Conservation (phyloP, 176 grass and related monocot genomes). For the Juncus effusus region DNA sequence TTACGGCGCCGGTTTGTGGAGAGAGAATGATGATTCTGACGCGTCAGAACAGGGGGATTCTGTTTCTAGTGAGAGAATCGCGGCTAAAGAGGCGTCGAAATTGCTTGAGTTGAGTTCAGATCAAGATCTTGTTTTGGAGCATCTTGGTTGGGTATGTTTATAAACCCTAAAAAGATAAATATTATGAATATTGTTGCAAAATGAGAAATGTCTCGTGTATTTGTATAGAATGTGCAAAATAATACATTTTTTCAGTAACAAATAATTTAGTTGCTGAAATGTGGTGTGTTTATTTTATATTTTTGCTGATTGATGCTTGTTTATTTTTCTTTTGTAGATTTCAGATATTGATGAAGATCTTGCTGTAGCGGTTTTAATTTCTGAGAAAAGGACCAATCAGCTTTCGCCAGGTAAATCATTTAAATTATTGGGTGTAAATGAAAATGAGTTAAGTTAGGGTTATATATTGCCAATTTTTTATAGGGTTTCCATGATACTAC, state of each 20-base stretch:
- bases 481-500: background rate
- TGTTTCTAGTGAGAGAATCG: slow-evolving; percentile 50
- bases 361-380: slow-evolving; percentile 77
- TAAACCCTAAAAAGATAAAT: slow-evolving; percentile 2
- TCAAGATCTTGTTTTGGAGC: slow-evolving; percentile 80
- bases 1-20: slow-evolving; percentile 70
- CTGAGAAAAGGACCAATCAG: slow-evolving; percentile 62
- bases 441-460: background rate
- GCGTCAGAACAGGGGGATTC: slow-evolving; percentile 41
- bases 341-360: slow-evolving; percentile 80
- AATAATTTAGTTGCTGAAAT: too few species aligned
- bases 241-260: too few species aligned
- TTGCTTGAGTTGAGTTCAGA: slow-evolving; percentile 79
- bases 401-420: slow-evolving; percentile 73
- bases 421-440: background rate
- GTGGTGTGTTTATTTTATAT: background rate
- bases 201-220: background rate
- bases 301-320: slow-evolving; percentile 22
- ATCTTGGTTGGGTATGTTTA: slow-evolving; percentile 91
- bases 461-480: background rate
- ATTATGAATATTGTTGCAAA: too few species aligned
- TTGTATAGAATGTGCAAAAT: background rate
- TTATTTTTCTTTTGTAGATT: slow-evolving; percentile 44
- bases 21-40: slow-evolving; percentile 37
- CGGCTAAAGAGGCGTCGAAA: slow-evolving; percentile 78